Percentiles rank a stretch among this genome's conserved stretches.
These are phyloP conservation scores for Torulaspora globosa DNA, from an alignment of 1,139 yeast genomes.

Conservation along the genomic window DNA sequence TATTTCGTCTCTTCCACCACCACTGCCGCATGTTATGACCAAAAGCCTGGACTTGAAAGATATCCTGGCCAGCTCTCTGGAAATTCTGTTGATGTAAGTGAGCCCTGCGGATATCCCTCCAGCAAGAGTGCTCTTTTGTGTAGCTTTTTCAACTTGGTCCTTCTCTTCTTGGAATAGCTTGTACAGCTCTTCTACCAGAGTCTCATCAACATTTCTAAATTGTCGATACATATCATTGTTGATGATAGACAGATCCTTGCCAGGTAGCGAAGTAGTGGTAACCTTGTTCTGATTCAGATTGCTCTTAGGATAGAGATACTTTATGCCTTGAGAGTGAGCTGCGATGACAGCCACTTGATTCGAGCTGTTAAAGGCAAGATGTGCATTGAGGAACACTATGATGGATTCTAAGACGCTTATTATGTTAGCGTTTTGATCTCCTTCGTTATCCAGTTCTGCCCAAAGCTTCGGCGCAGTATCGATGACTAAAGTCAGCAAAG, in stretches of 20 bases:
- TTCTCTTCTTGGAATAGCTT: conserved; percentile 40
- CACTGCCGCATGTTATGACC: conserved; percentile 48
- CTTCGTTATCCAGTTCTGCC: conserved; percentile 46
- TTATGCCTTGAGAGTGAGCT: conserved; percentile 67
- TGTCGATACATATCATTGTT: conserved; percentile 75
- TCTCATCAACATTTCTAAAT: conserved; percentile 75
- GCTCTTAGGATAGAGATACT: conserved; percentile 62
- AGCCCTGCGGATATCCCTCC: conserved; percentile 71
- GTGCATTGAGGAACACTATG: conserved; percentile 60
- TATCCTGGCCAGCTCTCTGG: conserved; percentile 45
- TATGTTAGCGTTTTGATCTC: conserved; percentile 25
- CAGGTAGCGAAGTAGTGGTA: conserved; percentile 15
- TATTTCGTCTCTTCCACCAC: conserved; percentile 73
- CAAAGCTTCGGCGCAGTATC: conserved; percentile 80
- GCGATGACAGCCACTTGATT: conserved; percentile 83
- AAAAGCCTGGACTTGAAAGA: conserved; percentile 67
- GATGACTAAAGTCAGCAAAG: conserved; percentile 70
- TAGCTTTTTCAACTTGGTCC: conserved; percentile 24
- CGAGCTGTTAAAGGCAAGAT: conserved; percentile 76
- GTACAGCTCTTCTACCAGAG: conserved; percentile 61
- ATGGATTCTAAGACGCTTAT: conserved; percentile 32
- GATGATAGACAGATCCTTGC: conserved; percentile 30
- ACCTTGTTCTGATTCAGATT: conserved; percentile 12
- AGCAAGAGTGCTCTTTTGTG: conserved; percentile 50
- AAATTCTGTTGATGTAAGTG: conserved; percentile 70